Base-by-base conservation (phyloP, 2,329 filamentous ascomycete genomes). In the Parafenestella ontariensis region DNA sequence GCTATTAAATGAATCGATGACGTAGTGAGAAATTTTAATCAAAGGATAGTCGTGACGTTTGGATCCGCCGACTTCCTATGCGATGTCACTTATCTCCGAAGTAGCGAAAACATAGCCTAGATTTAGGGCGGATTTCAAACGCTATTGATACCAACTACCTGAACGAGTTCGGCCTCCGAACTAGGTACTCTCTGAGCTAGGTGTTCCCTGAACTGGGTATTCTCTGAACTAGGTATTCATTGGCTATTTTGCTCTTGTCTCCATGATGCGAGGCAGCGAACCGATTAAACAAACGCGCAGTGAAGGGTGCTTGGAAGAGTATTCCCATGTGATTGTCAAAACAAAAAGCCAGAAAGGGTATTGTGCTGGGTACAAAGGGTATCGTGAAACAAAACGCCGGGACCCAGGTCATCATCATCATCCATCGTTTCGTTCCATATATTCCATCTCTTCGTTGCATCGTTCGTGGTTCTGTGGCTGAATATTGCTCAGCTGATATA, bases 341-440 rank as follows among this genome's bases (percentile, higher is more conserved):
- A 55, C 46, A 51, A 44, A 36, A 51, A 50, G 49, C 7, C 42
- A 44, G 46, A 51, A 51, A 40, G 55, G 55, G 55, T 58, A 55
- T 58, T 51, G 52, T 34, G 49, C 43, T 47, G 49, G 53, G 51
- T 26, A 59, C 42, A 50, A 46, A 53, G 58, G 61, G 58, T 65
- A 64, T 64, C 49, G 48, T 46, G 49, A 52, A 50, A 45, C 51
- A 58, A 61, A 53, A 49, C 36, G 54, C 60, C 56, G 33, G 21
- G 29, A 36, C 36, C 20, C 40, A 31, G 15, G 20, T 39, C n/a
- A 13, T 13, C n/a, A n/a, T 34, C 45, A 39, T 47, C 34, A n/a
- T 10, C 21, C 45, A 29, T 37, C 9, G 34, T 21, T 26, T 47
- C 34, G 5, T 21, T 46, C 9, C 31, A 21, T 33, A 9, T 17